Percentiles rank a stretch among this genome's conserved stretches.
These are phyloP conservation scores for Sarcomyxa edulis DNA, from an alignment of 768 basidiomycete genomes.

Conservation along the genomic window DNA sequence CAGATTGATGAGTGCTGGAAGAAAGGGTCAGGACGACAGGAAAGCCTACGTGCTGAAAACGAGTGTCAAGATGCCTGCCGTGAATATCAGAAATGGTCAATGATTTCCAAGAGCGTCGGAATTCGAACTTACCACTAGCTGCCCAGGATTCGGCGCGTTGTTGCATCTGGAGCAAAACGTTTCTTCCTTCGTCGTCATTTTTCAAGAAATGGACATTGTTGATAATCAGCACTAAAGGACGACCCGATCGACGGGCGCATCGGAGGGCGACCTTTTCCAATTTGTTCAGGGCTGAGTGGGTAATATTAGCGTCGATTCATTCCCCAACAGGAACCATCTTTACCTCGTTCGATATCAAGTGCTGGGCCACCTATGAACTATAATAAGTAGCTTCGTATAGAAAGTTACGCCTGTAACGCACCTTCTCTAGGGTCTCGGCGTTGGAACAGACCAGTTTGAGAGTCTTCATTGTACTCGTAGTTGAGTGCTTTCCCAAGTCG, in stretches of 20 bases:
- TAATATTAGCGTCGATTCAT: conserved; percentile 1
- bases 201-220: conserved; percentile 76
- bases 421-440: conserved; percentile 81
- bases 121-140: conserved; percentile 51
- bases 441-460: conserved; percentile 76
- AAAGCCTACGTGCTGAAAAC: conserved; percentile 66
- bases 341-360: conserved; percentile 79
- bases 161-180: conserved; percentile 82
- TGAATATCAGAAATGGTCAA: conserved; percentile 1
- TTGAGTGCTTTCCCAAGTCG: conserved; percentile 83
- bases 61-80: conserved; percentile 65
- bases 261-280: conserved; percentile 80
- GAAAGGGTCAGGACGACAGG: neutral
- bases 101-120: conserved; percentile 7
- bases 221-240: conserved; percentile 75
- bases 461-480: conserved; percentile 83
- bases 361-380: conserved; percentile 59
- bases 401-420: conserved; percentile 10
- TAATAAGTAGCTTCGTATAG: conserved; percentile 1
- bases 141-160: conserved; percentile 86
- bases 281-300: conserved; percentile 62
- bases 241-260: conserved; percentile 46
- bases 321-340: neutral
- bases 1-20: conserved; percentile 12
- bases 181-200: conserved; percentile 71